Conservation (phyloP, 2,329 filamentous ascomycete species). For the Colletotrichum destructivum region DNA sequence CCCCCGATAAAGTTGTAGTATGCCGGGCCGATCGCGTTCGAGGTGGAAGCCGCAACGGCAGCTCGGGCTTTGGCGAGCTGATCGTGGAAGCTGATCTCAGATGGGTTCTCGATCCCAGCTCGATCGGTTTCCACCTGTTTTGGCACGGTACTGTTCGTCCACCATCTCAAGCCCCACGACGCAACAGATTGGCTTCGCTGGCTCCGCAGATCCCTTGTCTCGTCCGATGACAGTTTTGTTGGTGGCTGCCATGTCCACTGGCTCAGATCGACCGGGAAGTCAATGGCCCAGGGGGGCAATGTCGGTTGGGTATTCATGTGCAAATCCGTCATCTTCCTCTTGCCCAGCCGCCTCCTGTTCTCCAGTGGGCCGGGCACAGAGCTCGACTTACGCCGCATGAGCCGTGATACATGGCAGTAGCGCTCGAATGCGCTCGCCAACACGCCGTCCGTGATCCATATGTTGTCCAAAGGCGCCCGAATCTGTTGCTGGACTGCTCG, state of each 20-base stretch:
- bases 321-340: slow-evolving; percentile 68
- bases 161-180: not conserved
- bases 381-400: slow-evolving; percentile 50
- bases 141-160: not conserved
- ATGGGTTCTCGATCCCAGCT: not conserved
- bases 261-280: slow-evolving; percentile 59
- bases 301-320: slow-evolving; percentile 57
- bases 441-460: slow-evolving; percentile 74
- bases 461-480: slow-evolving; percentile 55
- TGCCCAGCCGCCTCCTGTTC: slow-evolving; percentile 66
- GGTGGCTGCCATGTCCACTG: slow-evolving; percentile 70
- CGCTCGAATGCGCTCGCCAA: slow-evolving; percentile 66
- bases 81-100: slow-evolving; percentile 3
- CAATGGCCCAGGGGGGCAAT: slow-evolving; percentile 63
- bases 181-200: not conserved
- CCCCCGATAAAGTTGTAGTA: slow-evolving; percentile 28
- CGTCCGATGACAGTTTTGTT: slow-evolving; percentile 49
- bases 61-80: slow-evolving; percentile 34
- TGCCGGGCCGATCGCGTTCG: slow-evolving; percentile 4
- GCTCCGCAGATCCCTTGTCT: slow-evolving; percentile 42
- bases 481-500: slow-evolving; percentile 61
- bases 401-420: slow-evolving; percentile 53
- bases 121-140: not conserved
- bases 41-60: slow-evolving; percentile 27
- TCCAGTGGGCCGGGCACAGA: slow-evolving; percentile 70